Percentiles rank a stretch among this genome's conserved stretches.
Evolutionary conservation across 2,329 filamentous ascomycete species (phyloP).

Genomic region (Aureobasidium namibiae): DNA sequence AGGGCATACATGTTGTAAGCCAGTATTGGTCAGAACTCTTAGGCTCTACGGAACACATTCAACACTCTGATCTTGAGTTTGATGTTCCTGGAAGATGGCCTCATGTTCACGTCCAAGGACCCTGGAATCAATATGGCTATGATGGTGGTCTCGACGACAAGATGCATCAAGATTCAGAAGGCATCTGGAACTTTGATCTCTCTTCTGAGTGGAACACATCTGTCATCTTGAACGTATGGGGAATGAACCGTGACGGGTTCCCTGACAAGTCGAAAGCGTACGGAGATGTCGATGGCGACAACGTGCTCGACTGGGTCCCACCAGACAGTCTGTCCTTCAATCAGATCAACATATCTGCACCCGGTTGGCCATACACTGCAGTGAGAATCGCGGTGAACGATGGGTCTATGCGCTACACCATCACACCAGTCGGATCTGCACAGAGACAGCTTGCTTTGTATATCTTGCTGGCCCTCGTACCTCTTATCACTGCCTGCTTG

Average conservation of each 20-base stretch:
- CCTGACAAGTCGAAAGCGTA: conserved; percentile 52
- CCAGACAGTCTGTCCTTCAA: conserved; percentile 49
- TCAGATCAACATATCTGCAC: conserved; percentile 52
- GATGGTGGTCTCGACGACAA: conserved; percentile 14
- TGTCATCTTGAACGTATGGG: conserved; percentile 59
- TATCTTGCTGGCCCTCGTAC: conserved; percentile 46
- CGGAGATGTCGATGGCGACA: conserved; percentile 55
- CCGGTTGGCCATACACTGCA: conserved; percentile 46
- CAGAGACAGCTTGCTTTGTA: conserved; percentile 47
- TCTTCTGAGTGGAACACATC: conserved; percentile 56
- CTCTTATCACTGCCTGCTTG: conserved; percentile 41
- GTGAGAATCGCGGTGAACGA: conserved; percentile 51
- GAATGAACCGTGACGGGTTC: conserved; percentile 55
- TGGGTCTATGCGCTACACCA: conserved; percentile 41
- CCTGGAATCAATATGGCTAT: conserved; percentile 1
- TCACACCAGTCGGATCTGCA: conserved; percentile 47
- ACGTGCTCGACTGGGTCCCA: conserved; percentile 53
- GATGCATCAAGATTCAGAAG: conserved; percentile 39
- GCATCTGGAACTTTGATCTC: conserved; percentile 52
- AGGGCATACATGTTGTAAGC: conserved; percentile 53
- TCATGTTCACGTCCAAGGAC: not conserved
- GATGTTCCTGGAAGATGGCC: conserved; percentile 2
- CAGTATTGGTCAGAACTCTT: conserved; percentile 55
- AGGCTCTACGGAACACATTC: conserved; percentile 53
- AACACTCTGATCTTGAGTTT: conserved; percentile 47